A percentile compares a stretch with the other conserved stretches of the same genome.
Conservation (phyloP, 2,329 filamentous ascomycete genomes). For the Escovopsis sp. region DNA sequence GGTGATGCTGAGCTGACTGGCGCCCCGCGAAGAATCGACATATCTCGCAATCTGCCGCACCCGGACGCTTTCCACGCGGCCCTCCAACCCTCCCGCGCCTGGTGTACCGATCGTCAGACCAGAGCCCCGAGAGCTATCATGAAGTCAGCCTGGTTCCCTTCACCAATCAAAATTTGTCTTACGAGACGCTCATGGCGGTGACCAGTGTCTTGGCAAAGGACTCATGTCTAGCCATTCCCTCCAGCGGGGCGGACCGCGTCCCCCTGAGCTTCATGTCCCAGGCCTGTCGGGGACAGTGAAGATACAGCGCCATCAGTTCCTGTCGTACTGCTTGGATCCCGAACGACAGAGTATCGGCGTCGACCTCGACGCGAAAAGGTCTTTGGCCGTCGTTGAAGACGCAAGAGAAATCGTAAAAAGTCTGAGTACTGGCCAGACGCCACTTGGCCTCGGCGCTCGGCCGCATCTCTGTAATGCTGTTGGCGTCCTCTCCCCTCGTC, state of each 20-base stretch:
- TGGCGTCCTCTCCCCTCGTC: constrained; percentile 13
- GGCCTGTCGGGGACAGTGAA: constrained; percentile 17
- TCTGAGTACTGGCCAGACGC: constrained; percentile 7
- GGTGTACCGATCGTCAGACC: background rate
- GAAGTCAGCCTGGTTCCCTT: background rate
- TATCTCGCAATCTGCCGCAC: constrained; percentile 5
- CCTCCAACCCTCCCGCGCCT: background rate
- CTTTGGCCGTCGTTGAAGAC: background rate
- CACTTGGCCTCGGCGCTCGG: constrained; percentile 8
- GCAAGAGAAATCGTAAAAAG: constrained; percentile 16
- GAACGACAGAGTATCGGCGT: constrained; percentile 13
- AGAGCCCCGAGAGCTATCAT: background rate
- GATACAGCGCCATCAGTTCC: constrained; percentile 11
- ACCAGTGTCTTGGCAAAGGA: constrained; percentile 11
- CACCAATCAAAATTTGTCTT: constrained; percentile 3
- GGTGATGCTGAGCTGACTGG: background rate
- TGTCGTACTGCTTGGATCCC: constrained; percentile 8
- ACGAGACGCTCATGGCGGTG: constrained; percentile 12
- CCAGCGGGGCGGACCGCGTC: constrained; percentile 5
- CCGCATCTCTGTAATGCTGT: constrained; percentile 7
- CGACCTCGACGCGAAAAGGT: constrained; percentile 13
- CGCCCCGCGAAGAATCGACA: background rate
- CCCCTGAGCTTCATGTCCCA: constrained; percentile 19
- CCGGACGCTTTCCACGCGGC: background rate
- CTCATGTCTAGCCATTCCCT: constrained; percentile 7